Percentiles rank a stretch among this genome's conserved stretches.
Conservation (phyloP, 371 early-diverging fungal genomes). For the Mucor irregularis region DNA sequence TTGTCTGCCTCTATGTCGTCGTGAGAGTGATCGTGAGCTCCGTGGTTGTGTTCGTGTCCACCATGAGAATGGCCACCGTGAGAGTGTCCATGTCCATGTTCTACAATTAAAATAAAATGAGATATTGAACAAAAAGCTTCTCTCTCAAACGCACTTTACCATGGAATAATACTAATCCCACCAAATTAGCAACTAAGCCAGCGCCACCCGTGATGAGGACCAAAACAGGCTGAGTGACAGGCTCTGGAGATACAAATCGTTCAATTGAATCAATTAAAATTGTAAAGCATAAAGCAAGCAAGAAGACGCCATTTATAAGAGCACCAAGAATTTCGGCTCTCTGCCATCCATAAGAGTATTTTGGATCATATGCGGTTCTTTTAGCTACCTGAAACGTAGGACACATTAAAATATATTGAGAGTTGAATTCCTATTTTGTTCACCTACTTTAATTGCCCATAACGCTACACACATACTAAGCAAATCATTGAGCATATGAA, state of each 20-base stretch:
- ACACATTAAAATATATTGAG: no score
- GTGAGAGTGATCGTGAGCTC: constrained; percentile 6
- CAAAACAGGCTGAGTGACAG: constrained; percentile 69
- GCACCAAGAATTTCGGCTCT: constrained; percentile 93
- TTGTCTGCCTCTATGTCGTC: constrained; percentile 13
- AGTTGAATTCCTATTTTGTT: neutral
- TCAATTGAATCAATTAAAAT: constrained; percentile 88
- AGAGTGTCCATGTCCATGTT: constrained; percentile 31
- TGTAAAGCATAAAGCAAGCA: constrained; percentile 87
- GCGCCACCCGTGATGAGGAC: constrained; percentile 83
- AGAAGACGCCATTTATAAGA: constrained; percentile 85
- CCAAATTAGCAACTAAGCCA: constrained; percentile 83
- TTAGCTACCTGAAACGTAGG: constrained; percentile 27
- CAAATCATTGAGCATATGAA: constrained; percentile 92
- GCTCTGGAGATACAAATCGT: constrained; percentile 72
- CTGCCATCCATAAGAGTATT: constrained; percentile 88
- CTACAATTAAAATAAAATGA: constrained; percentile 17
- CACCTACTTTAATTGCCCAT: constrained; percentile 75
- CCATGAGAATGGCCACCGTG: constrained; percentile 34
- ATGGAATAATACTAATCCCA: constrained; percentile 82
- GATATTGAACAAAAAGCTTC: no score
- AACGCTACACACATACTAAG: constrained; percentile 80
- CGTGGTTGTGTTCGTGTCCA: constrained; percentile 39
- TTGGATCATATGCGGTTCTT: constrained; percentile 51
- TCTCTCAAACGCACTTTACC: constrained; percentile 44